phyloP scores from a whole-genome alignment of 1,284 basidiomycete genomes.

The Ceratobasidium sp. region DNA sequence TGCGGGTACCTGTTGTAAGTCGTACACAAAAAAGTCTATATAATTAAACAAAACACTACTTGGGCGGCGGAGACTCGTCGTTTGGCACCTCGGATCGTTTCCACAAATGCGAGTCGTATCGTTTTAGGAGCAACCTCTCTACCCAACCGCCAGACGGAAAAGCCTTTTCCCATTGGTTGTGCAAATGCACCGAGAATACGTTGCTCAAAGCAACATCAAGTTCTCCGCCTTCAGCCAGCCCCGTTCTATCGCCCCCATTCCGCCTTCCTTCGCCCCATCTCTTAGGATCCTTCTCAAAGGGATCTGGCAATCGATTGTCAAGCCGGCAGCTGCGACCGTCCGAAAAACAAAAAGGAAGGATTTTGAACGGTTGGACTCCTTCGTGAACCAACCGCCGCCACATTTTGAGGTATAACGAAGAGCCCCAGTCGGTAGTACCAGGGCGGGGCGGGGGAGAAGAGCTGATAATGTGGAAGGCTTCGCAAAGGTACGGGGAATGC shows the following conservation, averaged over 20 bases:
- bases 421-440: slow-evolving; percentile 91
- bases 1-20: slow-evolving; percentile 31
- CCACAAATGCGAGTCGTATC: slow-evolving; percentile 57
- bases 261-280: slow-evolving; percentile 67
- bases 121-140: slow-evolving; percentile 72
- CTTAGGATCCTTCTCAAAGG: slow-evolving; percentile 74
- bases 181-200: slow-evolving; percentile 88
- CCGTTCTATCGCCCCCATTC: slow-evolving; percentile 55
- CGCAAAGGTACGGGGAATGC: slow-evolving; percentile 92
- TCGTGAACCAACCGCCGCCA: slow-evolving; percentile 82
- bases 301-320: slow-evolving; percentile 91
- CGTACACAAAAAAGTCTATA: slow-evolving; percentile 31
- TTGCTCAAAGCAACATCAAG: slow-evolving; percentile 73
- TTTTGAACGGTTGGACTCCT: slow-evolving; percentile 82
- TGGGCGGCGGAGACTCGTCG: neutral
- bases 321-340: slow-evolving; percentile 89
- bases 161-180: slow-evolving; percentile 90
- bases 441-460: slow-evolving; percentile 75
- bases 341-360: slow-evolving; percentile 92
- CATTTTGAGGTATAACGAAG: slow-evolving; percentile 86
- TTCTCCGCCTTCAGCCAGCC: slow-evolving; percentile 69
- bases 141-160: slow-evolving; percentile 86
- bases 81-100: slow-evolving; percentile 39
- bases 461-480: slow-evolving; percentile 90
- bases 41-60: slow-evolving; percentile 28